phyloP scores from a whole-genome alignment of 1,139 yeast species.

The Yarrowia galli region DNA sequence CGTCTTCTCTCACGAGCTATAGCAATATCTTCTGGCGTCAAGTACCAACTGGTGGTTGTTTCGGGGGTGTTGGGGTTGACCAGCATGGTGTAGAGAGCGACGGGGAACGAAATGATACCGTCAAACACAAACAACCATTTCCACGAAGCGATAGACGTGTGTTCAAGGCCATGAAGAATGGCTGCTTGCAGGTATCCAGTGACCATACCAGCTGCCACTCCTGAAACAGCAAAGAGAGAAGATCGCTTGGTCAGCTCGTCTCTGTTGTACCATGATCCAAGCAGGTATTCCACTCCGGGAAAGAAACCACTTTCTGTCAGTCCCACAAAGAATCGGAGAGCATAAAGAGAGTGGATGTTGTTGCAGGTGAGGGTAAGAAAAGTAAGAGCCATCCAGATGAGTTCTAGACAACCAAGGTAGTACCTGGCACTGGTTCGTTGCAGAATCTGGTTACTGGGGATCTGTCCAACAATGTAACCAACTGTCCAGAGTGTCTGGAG shows the following conservation, averaged over 20 bases:
- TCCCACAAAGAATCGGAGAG: constrained; percentile 62
- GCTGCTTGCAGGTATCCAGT: constrained; percentile 42
- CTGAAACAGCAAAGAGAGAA: constrained; percentile 57
- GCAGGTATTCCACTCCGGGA: constrained; percentile 60
- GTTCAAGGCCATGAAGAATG: constrained; percentile 50
- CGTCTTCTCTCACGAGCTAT: constrained; percentile 7
- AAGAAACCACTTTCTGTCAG: constrained; percentile 63
- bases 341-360: constrained; percentile 56
- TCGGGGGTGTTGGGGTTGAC: constrained; percentile 57
- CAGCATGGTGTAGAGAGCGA: constrained; percentile 56
- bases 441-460: constrained; percentile 63
- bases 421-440: constrained; percentile 63
- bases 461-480: constrained; percentile 66
- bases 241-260: constrained; percentile 59
- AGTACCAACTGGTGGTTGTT: constrained; percentile 55
- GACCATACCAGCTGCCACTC: constrained; percentile 43
- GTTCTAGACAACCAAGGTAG: constrained; percentile 60
- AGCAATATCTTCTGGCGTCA: constrained; percentile 43
- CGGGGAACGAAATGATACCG: constrained; percentile 58
- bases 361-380: constrained; percentile 57
- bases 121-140: constrained; percentile 61
- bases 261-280: constrained; percentile 59
- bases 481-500: constrained; percentile 62
- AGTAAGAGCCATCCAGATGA: constrained; percentile 62
- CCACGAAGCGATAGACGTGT: constrained; percentile 54